Evolutionary conservation across 148 eudicot genomes (phyloP), one percentile per base, ranked within the genome.

Genomic region (Heliosperma pusillum): DNA sequence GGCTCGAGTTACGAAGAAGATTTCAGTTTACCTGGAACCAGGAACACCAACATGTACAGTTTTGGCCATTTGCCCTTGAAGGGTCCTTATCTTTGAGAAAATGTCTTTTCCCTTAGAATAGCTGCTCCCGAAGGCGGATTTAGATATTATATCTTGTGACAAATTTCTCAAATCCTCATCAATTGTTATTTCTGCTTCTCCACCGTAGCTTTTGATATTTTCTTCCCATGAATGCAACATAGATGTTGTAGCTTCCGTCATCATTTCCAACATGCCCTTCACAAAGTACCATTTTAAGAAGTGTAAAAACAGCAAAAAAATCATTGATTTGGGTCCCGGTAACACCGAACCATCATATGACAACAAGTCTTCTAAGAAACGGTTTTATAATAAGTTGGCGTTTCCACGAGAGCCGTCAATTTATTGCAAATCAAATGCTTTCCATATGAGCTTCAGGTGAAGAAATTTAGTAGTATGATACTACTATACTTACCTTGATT

Each of bases 401-500:
- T 33, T 33, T 33, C 40, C 40, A 7, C 3, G 40, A 33, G 40
- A 33, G 40, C 40, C 40, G 5, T 33, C 0, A 33, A 33, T 33
- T 33, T 5, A 33, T 33, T 33, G 40, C 40, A 33, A 33, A 33
- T 33, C 40, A 33, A 33, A 33, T 33, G 40, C 40, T 33, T 33
- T 33, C 40, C 40, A 33, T 33, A 33, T 2, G 40, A 33, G 40
- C 40, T n/a, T n/a, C n/a, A n/a, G n/a, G n/a, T n/a, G n/a, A n/a
- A n/a, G n/a, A n/a, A n/a, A n/a, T n/a, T n/a, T n/a, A n/a, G n/a
- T n/a, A n/a, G n/a, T n/a, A n/a, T n/a, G n/a, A n/a, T n/a, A n/a
- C n/a, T n/a, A n/a, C n/a, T n/a, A n/a, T n/a, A n/a, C n/a, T 33
- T 80, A 89, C 93, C 94, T 86, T 88, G 69, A 86, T 83, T 76